phyloP scores from a whole-genome alignment of 1,284 basidiomycete species.

The Apiotrichum montevideense region DNA sequence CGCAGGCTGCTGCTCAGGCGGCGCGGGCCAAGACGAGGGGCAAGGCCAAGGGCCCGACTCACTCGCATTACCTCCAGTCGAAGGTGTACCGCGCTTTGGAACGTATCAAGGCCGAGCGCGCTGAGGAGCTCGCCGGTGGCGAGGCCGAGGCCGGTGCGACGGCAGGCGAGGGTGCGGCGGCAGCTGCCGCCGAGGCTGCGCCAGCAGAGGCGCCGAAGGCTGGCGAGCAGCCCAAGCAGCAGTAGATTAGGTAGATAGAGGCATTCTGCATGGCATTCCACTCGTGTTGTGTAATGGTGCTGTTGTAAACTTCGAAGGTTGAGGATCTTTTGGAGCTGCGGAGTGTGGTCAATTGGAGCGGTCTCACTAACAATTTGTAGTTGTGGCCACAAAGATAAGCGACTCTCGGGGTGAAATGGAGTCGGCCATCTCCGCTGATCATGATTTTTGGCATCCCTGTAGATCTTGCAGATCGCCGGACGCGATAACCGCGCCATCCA shows the following conservation, averaged over 20 bases:
- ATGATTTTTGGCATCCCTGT: too few species aligned
- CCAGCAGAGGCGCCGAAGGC: slow-evolving; percentile 1
- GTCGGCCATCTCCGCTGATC: too few species aligned
- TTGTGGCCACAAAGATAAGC: too few species aligned
- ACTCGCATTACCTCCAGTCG: slow-evolving; percentile 90
- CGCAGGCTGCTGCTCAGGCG: slow-evolving; percentile 49
- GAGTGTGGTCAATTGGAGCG: too few species aligned
- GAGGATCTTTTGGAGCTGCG: too few species aligned
- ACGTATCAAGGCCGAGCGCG: slow-evolving; percentile 58
- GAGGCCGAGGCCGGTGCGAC: slow-evolving; percentile 20
- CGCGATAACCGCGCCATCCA: too few species aligned
- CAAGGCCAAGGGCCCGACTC: slow-evolving; percentile 33
- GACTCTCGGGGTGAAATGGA: too few species aligned
- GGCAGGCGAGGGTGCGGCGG: slow-evolving; percentile 15
- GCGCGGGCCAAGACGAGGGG: neutral
- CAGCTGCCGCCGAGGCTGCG: slow-evolving; percentile 9
- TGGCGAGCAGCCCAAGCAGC: neutral
- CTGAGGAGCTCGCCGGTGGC: slow-evolving; percentile 4
- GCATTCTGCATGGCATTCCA: slow-evolving; percentile 5
- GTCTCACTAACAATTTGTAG: too few species aligned
- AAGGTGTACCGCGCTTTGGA: slow-evolving; percentile 93
- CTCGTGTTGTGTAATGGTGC: neutral
- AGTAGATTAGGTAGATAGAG: slow-evolving; percentile 1
- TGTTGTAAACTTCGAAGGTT: too few species aligned
- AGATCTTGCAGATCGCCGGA: too few species aligned